Evolutionary conservation across 192 early-diverging fungal species (phyloP), one percentile per base, ranked within the genome.

Genomic region (Rhizoclosmatium sp.): DNA sequence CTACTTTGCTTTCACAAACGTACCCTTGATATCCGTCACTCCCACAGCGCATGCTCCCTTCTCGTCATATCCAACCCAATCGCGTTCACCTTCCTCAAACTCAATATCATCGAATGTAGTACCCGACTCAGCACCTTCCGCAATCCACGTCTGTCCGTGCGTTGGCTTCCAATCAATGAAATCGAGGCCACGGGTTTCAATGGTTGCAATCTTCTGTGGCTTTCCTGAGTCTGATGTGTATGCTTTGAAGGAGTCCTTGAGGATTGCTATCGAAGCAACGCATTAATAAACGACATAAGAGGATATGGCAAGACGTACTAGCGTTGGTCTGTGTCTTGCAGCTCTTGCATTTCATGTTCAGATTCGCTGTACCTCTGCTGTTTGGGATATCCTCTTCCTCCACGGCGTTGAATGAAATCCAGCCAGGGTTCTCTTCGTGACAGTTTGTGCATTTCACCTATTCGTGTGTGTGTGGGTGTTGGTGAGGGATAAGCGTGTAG

Each of bases 11-110:
- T 92, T 92, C 42, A 81, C 80, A 62, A 94, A 89, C 67, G 87
- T 76, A 60, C 81, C 75, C 75, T 90, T 82, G 66, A 94, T 85
- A 16, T 87, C 85, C 41, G 87, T 85, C 47, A 94, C 89, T 12
- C 86, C 91, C 54, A 94, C 93, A 60, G 93, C 89, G 62, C 88
- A 82, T 16, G 84, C 83, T 59, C 82, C 82, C 89, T 93, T 91
- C 78, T 95, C 96, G 80, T 97, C 96, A 78, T 97, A 97, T 10
- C 95, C 96, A 46, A 89, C 93, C 96, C 96, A 97, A 76, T 85
- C 84, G 12, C 16, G 12, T 58, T 93, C 89, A 23, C 89, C 91
- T 44, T 95, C 94, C 9, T 86, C 85, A 59, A 96, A 85, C 76
- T 94, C 93, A 76, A 98, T 86, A 45, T 95, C 93, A 23, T 91